Evolutionary conservation across 805 yeast genomes (phyloP).

Genomic region (Candida silvicultrix): DNA sequence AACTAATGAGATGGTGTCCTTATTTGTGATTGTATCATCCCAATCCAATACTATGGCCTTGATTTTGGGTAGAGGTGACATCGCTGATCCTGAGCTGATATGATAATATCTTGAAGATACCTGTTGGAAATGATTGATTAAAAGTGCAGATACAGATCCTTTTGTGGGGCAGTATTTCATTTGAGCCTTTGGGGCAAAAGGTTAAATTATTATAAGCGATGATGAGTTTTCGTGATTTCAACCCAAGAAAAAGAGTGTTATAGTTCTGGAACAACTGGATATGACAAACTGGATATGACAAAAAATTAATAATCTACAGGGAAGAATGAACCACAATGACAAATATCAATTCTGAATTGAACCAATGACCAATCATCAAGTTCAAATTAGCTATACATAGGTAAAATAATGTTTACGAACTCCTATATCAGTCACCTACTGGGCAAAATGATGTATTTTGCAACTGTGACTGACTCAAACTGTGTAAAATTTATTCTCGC

Average conservation of each 20-base stretch:
- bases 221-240: neutral
- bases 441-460: conserved; percentile 1
- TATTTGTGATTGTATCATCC: conserved; percentile 58
- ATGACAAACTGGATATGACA: too few relatives aligned
- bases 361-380: too few relatives aligned
- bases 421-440: conserved; percentile 27
- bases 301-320: too few relatives aligned
- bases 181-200: too few relatives aligned
- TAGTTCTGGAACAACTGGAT: too few relatives aligned
- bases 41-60: conserved; percentile 45
- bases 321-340: too few relatives aligned
- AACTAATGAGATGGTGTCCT: conserved; percentile 49
- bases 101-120: neutral
- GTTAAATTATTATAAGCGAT: too few relatives aligned
- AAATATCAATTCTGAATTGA: too few relatives aligned
- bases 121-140: neutral
- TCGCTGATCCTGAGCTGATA: neutral
- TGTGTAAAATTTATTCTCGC: conserved; percentile 24
- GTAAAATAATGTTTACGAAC: conserved; percentile 20
- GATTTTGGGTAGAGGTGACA: conserved; percentile 5
- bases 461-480: conserved; percentile 25
- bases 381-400: neutral
- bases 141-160: neutral
- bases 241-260: too few relatives aligned
- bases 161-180: too few relatives aligned